Percentiles rank a stretch among this genome's conserved stretches.
Evolutionary conservation across 2,329 filamentous ascomycete genomes (phyloP).

Genomic region (Tolypocladium album): DNA sequence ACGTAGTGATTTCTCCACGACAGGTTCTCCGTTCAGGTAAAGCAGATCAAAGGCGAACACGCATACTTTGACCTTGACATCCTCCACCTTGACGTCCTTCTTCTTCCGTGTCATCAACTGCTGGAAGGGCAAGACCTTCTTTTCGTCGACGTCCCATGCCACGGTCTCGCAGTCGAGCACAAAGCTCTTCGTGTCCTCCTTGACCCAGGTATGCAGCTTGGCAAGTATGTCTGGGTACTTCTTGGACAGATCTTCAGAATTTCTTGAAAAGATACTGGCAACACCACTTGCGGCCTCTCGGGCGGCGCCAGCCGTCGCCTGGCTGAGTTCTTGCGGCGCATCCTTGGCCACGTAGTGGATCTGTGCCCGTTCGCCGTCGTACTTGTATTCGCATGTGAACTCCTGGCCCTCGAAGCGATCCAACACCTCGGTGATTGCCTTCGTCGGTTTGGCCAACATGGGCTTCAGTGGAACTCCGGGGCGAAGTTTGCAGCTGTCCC

Average conservation of each 20-base stretch:
- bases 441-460: slow-evolving; percentile 97
- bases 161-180: slow-evolving; percentile 98
- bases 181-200: slow-evolving; percentile 82
- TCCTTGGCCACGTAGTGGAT: slow-evolving; percentile 93
- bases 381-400: slow-evolving; percentile 99
- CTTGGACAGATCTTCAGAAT: slow-evolving; percentile 92
- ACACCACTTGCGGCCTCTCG: slow-evolving; percentile 63
- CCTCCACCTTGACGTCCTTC: slow-evolving; percentile 92
- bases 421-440: slow-evolving; percentile 93
- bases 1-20: slow-evolving; percentile 78
- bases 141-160: slow-evolving; percentile 88
- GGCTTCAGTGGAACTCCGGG: slow-evolving; percentile 93
- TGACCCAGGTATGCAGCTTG: slow-evolving; percentile 83
- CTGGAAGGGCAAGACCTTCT: slow-evolving; percentile 94
- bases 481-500: slow-evolving; percentile 79
- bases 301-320: slow-evolving; percentile 46
- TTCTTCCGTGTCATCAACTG: slow-evolving; percentile 96
- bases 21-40: slow-evolving; percentile 81
- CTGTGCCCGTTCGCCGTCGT: slow-evolving; percentile 95
- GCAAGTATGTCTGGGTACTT: slow-evolving; percentile 94
- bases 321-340: slow-evolving; percentile 56
- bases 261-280: slow-evolving; percentile 90
- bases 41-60: slow-evolving; percentile 94
- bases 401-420: slow-evolving; percentile 92
- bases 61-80: slow-evolving; percentile 93